These are phyloP conservation scores for Pythium phragmitis DNA, from an alignment of 352 stramenopile genomes.

Conservation along the genomic window DNA sequence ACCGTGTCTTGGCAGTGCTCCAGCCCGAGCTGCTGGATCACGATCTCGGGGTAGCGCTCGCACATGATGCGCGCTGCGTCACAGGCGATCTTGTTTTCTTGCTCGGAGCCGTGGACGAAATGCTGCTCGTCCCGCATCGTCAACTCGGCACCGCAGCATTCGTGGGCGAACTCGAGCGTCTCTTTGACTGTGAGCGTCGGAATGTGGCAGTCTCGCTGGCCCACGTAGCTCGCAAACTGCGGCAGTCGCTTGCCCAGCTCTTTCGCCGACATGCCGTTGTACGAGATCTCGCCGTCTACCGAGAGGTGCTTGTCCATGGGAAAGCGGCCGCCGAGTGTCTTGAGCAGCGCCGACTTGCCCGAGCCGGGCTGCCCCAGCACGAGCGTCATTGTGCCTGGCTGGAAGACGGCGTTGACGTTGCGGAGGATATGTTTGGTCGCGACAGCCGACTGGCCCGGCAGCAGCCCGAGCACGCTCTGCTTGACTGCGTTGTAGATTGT, in stretches of 20 bases:
- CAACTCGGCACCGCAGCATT: conserved; percentile 24
- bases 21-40: conserved; percentile 35
- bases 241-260: conserved; percentile 39
- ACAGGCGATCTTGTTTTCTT: conserved; percentile 27
- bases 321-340: conserved; percentile 55
- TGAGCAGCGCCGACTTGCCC: conserved; percentile 47
- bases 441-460: conserved; percentile 12
- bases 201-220: conserved; percentile 31
- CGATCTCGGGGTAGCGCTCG: conserved; percentile 34
- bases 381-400: conserved; percentile 33
- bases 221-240: conserved; percentile 50
- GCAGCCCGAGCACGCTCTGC: neutral
- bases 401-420: conserved; percentile 31
- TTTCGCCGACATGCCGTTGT: conserved; percentile 42
- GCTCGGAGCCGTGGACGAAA: conserved; percentile 30
- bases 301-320: conserved; percentile 40
- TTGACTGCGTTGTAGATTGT: conserved; percentile 19
- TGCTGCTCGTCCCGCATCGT: conserved; percentile 30
- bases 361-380: conserved; percentile 25
- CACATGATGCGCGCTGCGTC: conserved; percentile 21
- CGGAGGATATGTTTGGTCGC: conserved; percentile 33
- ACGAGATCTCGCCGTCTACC: conserved; percentile 45
- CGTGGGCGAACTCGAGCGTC: conserved; percentile 32
- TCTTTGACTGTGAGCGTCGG: conserved; percentile 34
- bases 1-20: conserved; percentile 51